A percentile compares a stretch with the other conserved stretches of the same genome.
phyloP scores from a whole-genome alignment of 2,329 filamentous ascomycete genomes.

The Sordariomycetes sp. region DNA sequence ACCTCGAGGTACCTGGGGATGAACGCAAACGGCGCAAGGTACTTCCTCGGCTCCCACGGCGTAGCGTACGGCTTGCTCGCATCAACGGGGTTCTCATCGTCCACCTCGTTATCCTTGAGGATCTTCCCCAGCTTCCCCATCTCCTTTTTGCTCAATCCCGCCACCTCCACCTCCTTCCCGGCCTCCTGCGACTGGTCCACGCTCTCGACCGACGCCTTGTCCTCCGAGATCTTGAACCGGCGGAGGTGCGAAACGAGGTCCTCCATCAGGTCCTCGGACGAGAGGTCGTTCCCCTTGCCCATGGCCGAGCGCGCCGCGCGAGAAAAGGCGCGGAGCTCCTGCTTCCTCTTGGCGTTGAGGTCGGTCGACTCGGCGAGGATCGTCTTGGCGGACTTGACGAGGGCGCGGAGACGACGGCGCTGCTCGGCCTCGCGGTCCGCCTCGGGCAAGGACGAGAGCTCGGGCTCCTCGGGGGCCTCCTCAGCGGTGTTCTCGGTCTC shows the following conservation, averaged over 20 bases:
- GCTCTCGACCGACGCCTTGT: conserved; percentile 5
- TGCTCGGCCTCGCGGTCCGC: conserved; percentile 17
- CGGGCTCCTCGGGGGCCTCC: conserved; percentile 9
- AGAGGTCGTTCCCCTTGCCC: conserved; percentile 16
- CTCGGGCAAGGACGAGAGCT: conserved; percentile 8
- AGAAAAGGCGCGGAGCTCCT: conserved; percentile 60
- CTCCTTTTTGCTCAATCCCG: conserved; percentile 30
- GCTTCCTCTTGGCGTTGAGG: conserved; percentile 60
- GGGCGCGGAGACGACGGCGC: conserved; percentile 26
- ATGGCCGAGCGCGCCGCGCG: conserved; percentile 51
- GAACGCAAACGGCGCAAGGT: conserved; percentile 86
- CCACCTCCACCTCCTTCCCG: conserved; percentile 3
- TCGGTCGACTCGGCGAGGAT: conserved; percentile 36
- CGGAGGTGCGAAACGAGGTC: conserved; percentile 38
- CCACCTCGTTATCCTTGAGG: conserved; percentile 32
- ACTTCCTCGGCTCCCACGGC: conserved; percentile 78
- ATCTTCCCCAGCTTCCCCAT: conserved; percentile 38
- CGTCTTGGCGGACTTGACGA: conserved; percentile 44
- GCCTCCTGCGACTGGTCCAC: conserved; percentile 9
- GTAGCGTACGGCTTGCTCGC: conserved; percentile 72
- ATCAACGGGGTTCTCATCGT: conserved; percentile 67
- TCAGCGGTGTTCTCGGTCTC: conserved; percentile 7
- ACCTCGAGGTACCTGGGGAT: conserved; percentile 94
- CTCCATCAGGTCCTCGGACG: conserved; percentile 31
- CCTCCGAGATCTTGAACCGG: conserved; percentile 24